Conservation (phyloP, 1,139 yeast species). For the Hansenula lynferdii region DNA sequence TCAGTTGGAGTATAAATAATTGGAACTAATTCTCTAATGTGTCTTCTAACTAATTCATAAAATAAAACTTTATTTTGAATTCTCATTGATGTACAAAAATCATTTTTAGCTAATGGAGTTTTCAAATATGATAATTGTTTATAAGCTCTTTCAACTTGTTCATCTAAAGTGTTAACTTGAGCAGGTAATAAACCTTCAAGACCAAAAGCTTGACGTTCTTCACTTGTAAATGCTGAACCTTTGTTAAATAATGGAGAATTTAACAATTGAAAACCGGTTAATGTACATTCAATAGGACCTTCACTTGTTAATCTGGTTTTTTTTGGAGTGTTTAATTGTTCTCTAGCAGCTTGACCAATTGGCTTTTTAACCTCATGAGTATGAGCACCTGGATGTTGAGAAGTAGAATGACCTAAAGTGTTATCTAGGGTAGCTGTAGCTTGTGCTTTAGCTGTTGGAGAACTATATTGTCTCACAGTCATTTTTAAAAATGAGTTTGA, state of each 20-base stretch:
- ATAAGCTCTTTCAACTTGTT: constrained; percentile 90
- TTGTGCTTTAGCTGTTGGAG: not conserved
- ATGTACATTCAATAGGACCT: constrained; percentile 79
- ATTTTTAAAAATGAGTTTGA: not conserved
- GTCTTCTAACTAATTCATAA: constrained; percentile 81
- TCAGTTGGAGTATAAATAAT: constrained; percentile 96
- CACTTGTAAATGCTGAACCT: constrained; percentile 85
- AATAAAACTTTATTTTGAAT: constrained; percentile 88
- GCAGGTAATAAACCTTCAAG: constrained; percentile 81
- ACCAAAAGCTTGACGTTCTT: constrained; percentile 81
- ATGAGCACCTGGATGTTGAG: no score
- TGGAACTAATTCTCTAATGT: constrained; percentile 86
- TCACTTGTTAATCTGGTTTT: constrained; percentile 68
- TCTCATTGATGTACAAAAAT: constrained; percentile 88
- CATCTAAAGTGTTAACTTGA: constrained; percentile 73
- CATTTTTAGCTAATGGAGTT: constrained; percentile 87
- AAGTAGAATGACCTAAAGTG: constrained; percentile 2
- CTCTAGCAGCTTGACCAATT: constrained; percentile 28
- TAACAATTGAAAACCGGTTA: constrained; percentile 64
- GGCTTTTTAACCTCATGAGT: constrained; percentile 17
- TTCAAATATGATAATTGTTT: constrained; percentile 72
- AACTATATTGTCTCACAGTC: not conserved
- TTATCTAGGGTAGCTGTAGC: constrained; percentile 1
- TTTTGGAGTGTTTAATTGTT: constrained; percentile 31
- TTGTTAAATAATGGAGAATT: constrained; percentile 87